Conservation (phyloP, 2,329 filamentous ascomycete species). For the Aspergillus aculeatus region DNA sequence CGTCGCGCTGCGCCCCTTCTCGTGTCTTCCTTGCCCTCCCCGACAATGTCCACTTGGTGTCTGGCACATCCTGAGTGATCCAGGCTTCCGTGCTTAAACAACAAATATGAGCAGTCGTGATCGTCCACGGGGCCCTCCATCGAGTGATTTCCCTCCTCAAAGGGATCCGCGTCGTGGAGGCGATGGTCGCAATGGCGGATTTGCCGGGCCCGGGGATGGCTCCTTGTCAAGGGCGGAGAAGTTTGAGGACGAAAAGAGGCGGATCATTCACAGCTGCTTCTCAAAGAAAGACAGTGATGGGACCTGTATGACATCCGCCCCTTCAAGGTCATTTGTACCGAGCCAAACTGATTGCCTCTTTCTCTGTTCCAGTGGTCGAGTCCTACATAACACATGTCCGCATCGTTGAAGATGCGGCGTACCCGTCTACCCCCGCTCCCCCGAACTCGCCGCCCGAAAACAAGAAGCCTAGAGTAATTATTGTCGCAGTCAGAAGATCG, state of each 20-base stretch:
- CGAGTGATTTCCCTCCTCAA: constrained; percentile 28
- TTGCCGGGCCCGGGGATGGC: constrained; percentile 26
- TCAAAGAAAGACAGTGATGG: constrained; percentile 84
- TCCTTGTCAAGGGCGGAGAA: constrained; percentile 64
- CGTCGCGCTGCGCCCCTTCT: constrained; percentile 15
- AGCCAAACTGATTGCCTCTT: constrained; percentile 20
- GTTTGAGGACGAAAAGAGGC: constrained; percentile 94
- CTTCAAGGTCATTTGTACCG: neutral
- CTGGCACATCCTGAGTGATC: constrained; percentile 25
- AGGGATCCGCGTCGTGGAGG: constrained; percentile 33
- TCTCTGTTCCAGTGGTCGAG: constrained; percentile 63
- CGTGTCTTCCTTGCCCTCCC: constrained; percentile 16
- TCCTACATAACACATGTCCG: constrained; percentile 98
- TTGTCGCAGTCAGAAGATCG: constrained; percentile 88
- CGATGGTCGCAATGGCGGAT: constrained; percentile 35
- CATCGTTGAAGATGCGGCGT: constrained; percentile 79
- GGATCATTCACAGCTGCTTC: constrained; percentile 95
- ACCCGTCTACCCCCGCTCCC: constrained; percentile 81
- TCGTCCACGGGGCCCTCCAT: constrained; percentile 34
- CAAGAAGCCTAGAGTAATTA: constrained; percentile 88
- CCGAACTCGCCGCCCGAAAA: constrained; percentile 69
- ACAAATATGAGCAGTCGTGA: constrained; percentile 40
- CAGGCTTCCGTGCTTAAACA: constrained; percentile 20
- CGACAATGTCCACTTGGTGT: constrained; percentile 36
- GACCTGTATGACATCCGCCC: constrained; percentile 61